These are phyloP conservation scores for Musa acuminata DNA, from an alignment of 176 grass and related monocot genomes.

Conservation along the genomic window DNA sequence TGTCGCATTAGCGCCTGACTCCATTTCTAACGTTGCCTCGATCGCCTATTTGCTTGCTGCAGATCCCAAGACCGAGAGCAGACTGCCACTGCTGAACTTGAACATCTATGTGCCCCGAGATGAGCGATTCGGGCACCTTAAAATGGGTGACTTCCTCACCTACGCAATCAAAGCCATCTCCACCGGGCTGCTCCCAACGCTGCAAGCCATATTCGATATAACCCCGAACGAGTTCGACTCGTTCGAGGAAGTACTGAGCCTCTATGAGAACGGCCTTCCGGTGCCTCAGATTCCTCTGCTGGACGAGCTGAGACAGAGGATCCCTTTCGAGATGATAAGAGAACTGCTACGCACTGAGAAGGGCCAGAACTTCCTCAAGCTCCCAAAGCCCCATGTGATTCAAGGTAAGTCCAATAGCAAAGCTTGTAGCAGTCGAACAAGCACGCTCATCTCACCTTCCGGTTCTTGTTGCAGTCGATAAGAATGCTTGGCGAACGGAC, in stretches of 20 bases:
- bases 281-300: conserved; percentile 38
- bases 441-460: neutral
- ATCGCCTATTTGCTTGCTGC: neutral
- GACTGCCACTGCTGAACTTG: too few species aligned
- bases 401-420: conserved; percentile 18
- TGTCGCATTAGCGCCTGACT: neutral
- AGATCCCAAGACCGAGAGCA: conserved; percentile 53
- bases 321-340: conserved; percentile 52
- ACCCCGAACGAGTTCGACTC: too few species aligned
- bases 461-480: conserved; percentile 18
- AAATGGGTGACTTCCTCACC: too few species aligned
- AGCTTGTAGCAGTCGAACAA: neutral
- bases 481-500: conserved; percentile 58
- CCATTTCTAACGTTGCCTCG: too few species aligned
- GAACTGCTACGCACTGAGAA: conserved; percentile 42
- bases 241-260: conserved; percentile 44
- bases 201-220: too few species aligned
- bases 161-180: too few species aligned
- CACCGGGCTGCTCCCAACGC: too few species aligned
- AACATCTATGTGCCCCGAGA: too few species aligned
- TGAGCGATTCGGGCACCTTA: too few species aligned
- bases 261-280: conserved; percentile 43
- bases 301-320: conserved; percentile 39
- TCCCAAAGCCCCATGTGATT: conserved; percentile 39
- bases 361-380: conserved; percentile 30